Evolutionary conservation across 2,329 filamentous ascomycete genomes (phyloP), one percentile per base, ranked within the genome.

Genomic region (Colletotrichum spaethianum): DNA sequence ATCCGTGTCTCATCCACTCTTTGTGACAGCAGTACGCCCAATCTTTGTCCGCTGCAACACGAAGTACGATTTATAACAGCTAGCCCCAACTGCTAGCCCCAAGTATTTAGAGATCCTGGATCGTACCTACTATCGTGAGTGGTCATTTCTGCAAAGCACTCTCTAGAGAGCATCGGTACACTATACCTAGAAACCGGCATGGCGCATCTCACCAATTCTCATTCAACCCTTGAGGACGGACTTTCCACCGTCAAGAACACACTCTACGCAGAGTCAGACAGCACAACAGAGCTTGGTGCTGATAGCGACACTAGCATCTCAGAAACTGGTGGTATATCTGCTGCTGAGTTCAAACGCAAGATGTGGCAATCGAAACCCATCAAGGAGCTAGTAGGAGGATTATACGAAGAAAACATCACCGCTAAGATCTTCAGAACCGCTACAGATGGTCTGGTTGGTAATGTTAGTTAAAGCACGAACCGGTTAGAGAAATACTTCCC

Each of bases 361-460:
- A 64, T 70, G 53, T 4, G 28, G 8, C 59, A 44, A 14, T 57
- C 48, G 11, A 57, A 56, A 26, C 44, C 70, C 20, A 52, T 71
- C 36, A 67, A 23, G 33, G 61, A 56, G 4, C 75, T 23, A 61
- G 46, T 74, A 1, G 44, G 42, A 6, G 65, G 63, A 12, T 50
- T 76, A 4, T 76, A 70, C 38, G 74, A 73, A 28, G 74, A 75
- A 1, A 76, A 76, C 18, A 44, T 76, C 16, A 55, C 61, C 0
- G 75, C 75, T 36, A 76, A 76, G 56, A 74, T 76, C 31, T 63
- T 75, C 36, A 61, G 74, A 26, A 74, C 75, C 1, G 75, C 75
- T 3, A 11, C 33, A 8, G 33, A 67, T 3, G 69, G 44, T 20
- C 66, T 75, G 28, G n/a, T 64, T 8, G 42, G 63, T 26, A 75